Evolutionary conservation across 2,329 filamentous ascomycete species (phyloP).

Genomic region (Ophiostoma sp.): DNA sequence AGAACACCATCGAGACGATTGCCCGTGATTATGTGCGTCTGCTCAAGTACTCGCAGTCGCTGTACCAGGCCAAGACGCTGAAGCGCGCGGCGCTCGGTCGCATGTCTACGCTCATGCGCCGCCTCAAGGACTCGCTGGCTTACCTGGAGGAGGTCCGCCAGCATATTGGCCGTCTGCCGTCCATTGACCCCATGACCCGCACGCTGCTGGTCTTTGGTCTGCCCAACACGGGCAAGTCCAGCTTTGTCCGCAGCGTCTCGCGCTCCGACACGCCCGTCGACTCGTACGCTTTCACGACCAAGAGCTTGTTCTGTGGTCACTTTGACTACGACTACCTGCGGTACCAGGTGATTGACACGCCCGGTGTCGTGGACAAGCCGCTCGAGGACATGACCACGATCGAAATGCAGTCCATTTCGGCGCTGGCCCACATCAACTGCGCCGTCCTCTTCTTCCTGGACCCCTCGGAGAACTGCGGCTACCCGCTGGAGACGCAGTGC

Average conservation of each 20-base stretch:
- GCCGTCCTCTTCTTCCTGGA: slow-evolving; percentile 99
- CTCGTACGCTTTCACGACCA: slow-evolving; percentile 94
- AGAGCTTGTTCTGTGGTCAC: slow-evolving; percentile 94
- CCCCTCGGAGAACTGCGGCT: slow-evolving; percentile 93
- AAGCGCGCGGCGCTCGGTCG: slow-evolving; percentile 94
- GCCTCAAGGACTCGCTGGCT: slow-evolving; percentile 88
- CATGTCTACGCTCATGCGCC: slow-evolving; percentile 96
- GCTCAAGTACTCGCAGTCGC: slow-evolving; percentile 84
- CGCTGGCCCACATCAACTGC: slow-evolving; percentile 92
- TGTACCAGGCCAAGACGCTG: slow-evolving; percentile 99
- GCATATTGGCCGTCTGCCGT: slow-evolving; percentile 92
- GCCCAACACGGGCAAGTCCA: slow-evolving; percentile 96
- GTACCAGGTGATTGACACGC: slow-evolving; percentile 86
- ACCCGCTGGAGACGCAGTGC: slow-evolving; percentile 89
- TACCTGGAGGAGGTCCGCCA: slow-evolving; percentile 97
- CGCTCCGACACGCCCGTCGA: slow-evolving; percentile 95
- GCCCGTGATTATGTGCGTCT: slow-evolving; percentile 94
- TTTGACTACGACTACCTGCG: slow-evolving; percentile 95
- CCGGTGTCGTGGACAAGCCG: slow-evolving; percentile 96
- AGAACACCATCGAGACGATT: slow-evolving; percentile 94
- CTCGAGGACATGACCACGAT: slow-evolving; percentile 99
- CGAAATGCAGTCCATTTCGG: slow-evolving; percentile 98
- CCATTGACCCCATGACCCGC: slow-evolving; percentile 97
- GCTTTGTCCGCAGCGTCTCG: slow-evolving; percentile 88
- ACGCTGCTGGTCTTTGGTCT: slow-evolving; percentile 97